phyloP scores from a whole-genome alignment of 2,329 filamentous ascomycete species.

The Sporothrix brasiliensis region DNA sequence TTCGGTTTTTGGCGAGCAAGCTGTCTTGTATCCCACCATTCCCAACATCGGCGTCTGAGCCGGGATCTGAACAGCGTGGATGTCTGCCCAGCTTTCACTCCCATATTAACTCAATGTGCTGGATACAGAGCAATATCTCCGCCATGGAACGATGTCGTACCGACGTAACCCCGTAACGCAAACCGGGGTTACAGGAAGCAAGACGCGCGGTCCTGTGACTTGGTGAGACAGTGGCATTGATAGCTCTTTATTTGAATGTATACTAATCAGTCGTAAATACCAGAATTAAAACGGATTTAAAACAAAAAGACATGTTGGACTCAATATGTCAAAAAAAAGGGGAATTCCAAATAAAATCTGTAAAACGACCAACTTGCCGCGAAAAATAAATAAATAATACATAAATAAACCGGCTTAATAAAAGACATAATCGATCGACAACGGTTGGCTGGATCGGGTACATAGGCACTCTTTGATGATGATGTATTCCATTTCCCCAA shows the following conservation, averaged over 20 bases:
- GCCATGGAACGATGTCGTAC: too few species aligned
- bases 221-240: not conserved
- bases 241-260: too few species aligned
- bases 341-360: not conserved
- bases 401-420: not conserved
- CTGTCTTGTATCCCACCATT: not conserved
- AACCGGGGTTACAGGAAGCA: not conserved
- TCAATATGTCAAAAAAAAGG: not conserved
- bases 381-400: not conserved
- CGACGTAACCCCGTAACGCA: not conserved
- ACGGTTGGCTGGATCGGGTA: not conserved
- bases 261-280: too few species aligned
- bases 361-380: not conserved
- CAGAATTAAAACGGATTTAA: not conserved
- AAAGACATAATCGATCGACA: not conserved
- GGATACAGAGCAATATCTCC: too few species aligned
- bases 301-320: not conserved
- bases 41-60: constrained; percentile 9
- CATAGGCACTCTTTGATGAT: not conserved
- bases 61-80: constrained; percentile 12
- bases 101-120: not conserved
- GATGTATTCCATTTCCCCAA: constrained; percentile 19
- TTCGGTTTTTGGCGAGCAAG: not conserved
- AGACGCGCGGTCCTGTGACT: constrained; percentile 24
- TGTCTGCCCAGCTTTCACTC: not conserved